phyloP scores from a whole-genome alignment of 441 rosid genomes.

The Arabidopsis lyrata region DNA sequence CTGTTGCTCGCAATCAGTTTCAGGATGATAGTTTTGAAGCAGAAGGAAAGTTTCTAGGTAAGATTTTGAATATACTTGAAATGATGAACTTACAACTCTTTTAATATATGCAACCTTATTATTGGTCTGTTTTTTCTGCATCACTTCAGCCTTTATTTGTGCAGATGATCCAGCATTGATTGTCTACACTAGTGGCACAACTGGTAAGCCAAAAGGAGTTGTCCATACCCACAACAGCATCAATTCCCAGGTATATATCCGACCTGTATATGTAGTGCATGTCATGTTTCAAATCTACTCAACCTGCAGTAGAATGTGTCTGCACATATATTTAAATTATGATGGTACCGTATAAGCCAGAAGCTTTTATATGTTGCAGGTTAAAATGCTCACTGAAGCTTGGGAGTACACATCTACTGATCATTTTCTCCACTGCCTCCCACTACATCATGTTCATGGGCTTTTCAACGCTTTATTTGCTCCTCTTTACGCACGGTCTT shows the following conservation, averaged over 20 bases:
- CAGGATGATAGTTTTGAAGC: slow-evolving; percentile 48
- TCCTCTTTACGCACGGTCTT: slow-evolving; percentile 85
- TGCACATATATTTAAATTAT: not conserved
- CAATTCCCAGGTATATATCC: slow-evolving; percentile 71
- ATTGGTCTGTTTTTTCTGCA: slow-evolving; percentile 24
- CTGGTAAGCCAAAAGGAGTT: slow-evolving; percentile 98
- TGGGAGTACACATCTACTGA: slow-evolving; percentile 92
- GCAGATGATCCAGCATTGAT: slow-evolving; percentile 90
- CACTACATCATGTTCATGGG: slow-evolving; percentile 98
- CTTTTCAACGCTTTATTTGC: slow-evolving; percentile 90
- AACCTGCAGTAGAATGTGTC: slow-evolving; percentile 12
- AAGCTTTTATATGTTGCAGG: slow-evolving; percentile 61
- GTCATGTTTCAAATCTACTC: slow-evolving; percentile 1
- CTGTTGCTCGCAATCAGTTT: slow-evolving; percentile 45
- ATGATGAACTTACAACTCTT: slow-evolving; percentile 31
- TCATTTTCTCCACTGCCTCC: slow-evolving; percentile 91
- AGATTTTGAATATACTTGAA: slow-evolving; percentile 39
- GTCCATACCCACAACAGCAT: slow-evolving; percentile 94
- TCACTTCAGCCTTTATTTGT: slow-evolving; percentile 32
- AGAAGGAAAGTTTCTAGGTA: slow-evolving; percentile 52
- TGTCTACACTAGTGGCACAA: slow-evolving; percentile 97
- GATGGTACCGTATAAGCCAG: slow-evolving; percentile 3
- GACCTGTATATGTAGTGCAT: not conserved
- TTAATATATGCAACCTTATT: slow-evolving; percentile 14
- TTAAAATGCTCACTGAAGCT: slow-evolving; percentile 78